A percentile compares a stretch with the other conserved stretches of the same genome.
phyloP scores from a whole-genome alignment of 345 rosid species.

The Draba incana region DNA sequence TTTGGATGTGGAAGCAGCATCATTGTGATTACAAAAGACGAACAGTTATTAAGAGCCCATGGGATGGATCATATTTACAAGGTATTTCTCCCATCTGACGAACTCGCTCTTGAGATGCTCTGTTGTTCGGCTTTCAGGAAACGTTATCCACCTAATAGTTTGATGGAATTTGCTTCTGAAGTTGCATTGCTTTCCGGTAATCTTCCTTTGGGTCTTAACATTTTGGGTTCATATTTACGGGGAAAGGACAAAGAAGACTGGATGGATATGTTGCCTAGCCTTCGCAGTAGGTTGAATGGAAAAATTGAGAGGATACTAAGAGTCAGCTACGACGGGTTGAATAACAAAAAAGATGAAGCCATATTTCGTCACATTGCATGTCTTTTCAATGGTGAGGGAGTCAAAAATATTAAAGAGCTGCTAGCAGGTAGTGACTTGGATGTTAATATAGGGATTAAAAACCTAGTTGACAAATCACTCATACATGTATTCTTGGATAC shows the following conservation, averaged over 20 bases:
- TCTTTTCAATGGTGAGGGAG: constrained; percentile 18
- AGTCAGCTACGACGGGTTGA: constrained; percentile 36
- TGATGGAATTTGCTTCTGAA: constrained; percentile 6
- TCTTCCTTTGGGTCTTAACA: constrained; percentile 45
- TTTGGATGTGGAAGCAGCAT: constrained; percentile 57
- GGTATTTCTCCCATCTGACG: constrained; percentile 6
- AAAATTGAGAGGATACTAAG: constrained; percentile 24
- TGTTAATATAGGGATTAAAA: not conserved
- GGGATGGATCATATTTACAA: constrained; percentile 5
- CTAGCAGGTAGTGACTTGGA: constrained; percentile 25
- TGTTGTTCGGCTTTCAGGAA: constrained; percentile 22
- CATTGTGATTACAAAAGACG: constrained; percentile 60
- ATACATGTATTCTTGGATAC: not conserved
- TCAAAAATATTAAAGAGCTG: not conserved
- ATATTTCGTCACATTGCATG: constrained; percentile 48
- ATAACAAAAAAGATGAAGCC: constrained; percentile 14
- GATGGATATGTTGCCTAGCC: constrained; percentile 24
- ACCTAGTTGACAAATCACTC: constrained; percentile 36
- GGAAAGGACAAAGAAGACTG: constrained; percentile 10
- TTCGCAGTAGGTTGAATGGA: constrained; percentile 2
- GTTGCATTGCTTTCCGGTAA: constrained; percentile 12
- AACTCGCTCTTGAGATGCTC: constrained; percentile 32
- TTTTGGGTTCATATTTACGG: constrained; percentile 31
- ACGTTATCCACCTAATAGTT: constrained; percentile 11
- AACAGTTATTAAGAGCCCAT: constrained; percentile 6